Base-by-base conservation (phyloP, 108 stramenopile species). In the Conticribra weissflogii region DNA sequence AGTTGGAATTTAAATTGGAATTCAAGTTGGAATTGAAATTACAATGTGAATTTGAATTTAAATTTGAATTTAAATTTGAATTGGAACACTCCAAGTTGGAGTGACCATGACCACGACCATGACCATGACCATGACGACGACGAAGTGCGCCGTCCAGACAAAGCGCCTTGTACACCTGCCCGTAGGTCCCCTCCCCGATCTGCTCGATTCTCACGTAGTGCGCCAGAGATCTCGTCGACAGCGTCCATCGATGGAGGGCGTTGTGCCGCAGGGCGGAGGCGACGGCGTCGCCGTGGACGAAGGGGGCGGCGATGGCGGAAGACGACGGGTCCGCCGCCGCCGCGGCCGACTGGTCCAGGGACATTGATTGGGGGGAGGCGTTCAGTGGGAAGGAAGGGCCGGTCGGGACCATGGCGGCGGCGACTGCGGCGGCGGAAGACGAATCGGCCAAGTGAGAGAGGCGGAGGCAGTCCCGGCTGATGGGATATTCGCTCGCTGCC, bases 141-240 rank as follows among this genome's bases (percentile, higher is more conserved):
- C n/a, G n/a, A n/a, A n/a, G n/a, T n/a, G n/a, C n/a, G n/a, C 79
- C 65, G 52, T 86, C 84, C 31, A 84, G 68, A 54, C 82, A 87
- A 22, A 69, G 74, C 23, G 90, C 90, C 33, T 79, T 58, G 55
- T 94, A 94, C 14, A 94, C 93, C 75, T 90, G 86, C n/a, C 93
- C 93, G 54, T 94, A 94, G 0, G 93, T 91, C 7, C 93, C 93
- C 62, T 90, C 86, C n/a, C 94, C 94, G 25, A 94, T 92, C 59
- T 94, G 89, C 46, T 90, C 87, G 3, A 84, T 63, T 17, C 86
- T 82, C 54, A 84, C 75, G 72, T 91, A 91, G 72, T 88, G 87
- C 22, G 83, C 83, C 12, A 91, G 79, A 24, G 90, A 90, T 24
- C 91, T 85, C 4, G 91, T 93, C 4, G 75, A 76, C 54, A 76